These are phyloP conservation scores for Aspergillus bertholletiae DNA, from an alignment of 495 filamentous ascomycete genomes.

Conservation along the genomic window DNA sequence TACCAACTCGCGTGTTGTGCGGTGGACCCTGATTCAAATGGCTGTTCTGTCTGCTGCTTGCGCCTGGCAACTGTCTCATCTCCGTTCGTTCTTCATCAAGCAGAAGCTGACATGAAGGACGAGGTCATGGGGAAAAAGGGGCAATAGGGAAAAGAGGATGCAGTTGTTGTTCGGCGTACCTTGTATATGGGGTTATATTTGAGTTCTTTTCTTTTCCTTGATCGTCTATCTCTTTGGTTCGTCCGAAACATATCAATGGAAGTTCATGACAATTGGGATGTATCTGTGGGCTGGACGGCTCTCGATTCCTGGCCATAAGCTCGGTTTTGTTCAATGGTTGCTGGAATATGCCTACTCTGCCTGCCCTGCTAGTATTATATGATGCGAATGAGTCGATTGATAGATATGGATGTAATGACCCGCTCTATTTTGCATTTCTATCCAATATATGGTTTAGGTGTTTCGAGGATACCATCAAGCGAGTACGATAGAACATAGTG, in stretches of 20 bases:
- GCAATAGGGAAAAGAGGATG: background rate
- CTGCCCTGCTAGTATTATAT: background rate
- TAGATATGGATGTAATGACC: constrained; percentile 7
- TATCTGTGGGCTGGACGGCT: background rate
- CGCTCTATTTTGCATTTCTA: background rate
- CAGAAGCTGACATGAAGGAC: constrained; percentile 77
- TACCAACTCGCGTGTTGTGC: constrained; percentile 88
- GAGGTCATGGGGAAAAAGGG: background rate
- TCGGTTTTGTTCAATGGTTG: background rate
- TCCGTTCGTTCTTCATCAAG: constrained; percentile 98
- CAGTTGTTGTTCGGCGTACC: background rate
- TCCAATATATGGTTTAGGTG: too few relatives aligned
- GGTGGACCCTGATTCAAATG: constrained; percentile 90
- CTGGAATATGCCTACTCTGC: background rate
- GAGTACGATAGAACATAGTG: too few relatives aligned
- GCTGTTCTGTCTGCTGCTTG: constrained; percentile 86
- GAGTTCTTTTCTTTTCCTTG: background rate
- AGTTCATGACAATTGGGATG: background rate
- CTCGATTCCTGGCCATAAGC: background rate
- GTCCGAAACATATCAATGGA: background rate
- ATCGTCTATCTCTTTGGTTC: constrained; percentile 3
- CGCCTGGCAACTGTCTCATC: constrained; percentile 94
- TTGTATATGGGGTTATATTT: background rate
- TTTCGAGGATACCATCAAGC: too few relatives aligned
- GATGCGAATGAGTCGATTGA: constrained; percentile 4